These are phyloP conservation scores for Fusarium clavum DNA, from an alignment of 2,329 filamentous ascomycete genomes.

Conservation along the genomic window DNA sequence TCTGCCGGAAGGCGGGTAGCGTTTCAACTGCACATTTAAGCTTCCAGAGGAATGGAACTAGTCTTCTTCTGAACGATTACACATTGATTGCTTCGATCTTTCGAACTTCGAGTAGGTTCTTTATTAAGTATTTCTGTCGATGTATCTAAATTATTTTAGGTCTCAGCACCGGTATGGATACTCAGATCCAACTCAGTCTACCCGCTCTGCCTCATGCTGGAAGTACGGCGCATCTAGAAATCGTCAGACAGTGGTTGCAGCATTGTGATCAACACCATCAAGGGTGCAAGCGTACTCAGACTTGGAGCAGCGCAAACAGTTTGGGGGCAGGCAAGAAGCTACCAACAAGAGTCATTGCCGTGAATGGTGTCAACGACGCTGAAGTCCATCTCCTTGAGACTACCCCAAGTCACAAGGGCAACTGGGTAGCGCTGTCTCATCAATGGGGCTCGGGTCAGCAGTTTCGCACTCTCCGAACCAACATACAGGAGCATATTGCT, in stretches of 20 bases:
- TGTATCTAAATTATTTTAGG: too few relatives aligned
- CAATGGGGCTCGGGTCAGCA: neutral
- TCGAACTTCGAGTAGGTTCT: neutral
- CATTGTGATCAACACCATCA: neutral
- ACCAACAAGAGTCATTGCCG: neutral
- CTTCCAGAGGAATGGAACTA: neutral
- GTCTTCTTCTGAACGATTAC: neutral
- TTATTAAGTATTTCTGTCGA: too few relatives aligned
- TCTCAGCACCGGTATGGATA: neutral
- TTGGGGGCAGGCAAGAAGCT: neutral
- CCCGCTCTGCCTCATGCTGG: neutral
- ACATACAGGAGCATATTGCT: neutral
- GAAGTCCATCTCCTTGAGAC: neutral
- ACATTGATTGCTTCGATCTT: neutral
- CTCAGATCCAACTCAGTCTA: neutral
- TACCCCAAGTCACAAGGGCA: neutral
- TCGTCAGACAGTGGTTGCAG: neutral
- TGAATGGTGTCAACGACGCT: accelerated
- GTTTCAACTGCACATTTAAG: neutral
- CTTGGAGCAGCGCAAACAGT: too few relatives aligned
- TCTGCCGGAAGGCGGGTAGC: neutral
- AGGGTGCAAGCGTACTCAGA: neutral
- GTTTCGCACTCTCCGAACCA: neutral
- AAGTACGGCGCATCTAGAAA: neutral
- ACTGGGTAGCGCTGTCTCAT: neutral